Percentiles rank a stretch among this genome's conserved stretches.
phyloP scores from a whole-genome alignment of 352 stramenopile species.

The Phytophthora cryptogea region DNA sequence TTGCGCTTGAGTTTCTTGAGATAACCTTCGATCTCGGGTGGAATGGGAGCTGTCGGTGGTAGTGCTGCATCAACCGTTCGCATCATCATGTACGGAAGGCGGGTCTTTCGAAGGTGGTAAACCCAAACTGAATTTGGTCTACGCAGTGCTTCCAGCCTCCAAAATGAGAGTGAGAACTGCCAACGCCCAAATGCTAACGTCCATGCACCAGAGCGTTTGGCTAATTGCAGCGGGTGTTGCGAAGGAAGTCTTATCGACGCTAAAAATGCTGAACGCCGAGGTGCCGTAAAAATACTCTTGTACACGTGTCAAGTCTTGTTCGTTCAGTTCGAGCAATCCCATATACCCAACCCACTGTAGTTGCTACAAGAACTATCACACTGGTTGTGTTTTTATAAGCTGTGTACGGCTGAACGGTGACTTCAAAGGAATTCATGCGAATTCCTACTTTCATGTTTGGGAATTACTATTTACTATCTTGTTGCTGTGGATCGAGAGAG shows the following conservation, averaged over 20 bases:
- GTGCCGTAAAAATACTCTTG: slow-evolving; percentile 20
- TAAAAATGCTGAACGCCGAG: slow-evolving; percentile 21
- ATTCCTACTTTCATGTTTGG: background rate
- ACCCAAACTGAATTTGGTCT: background rate
- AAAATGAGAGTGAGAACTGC: slow-evolving; percentile 32
- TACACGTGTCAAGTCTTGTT: slow-evolving; percentile 5
- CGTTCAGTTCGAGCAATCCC: background rate
- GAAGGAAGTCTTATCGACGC: slow-evolving; percentile 25
- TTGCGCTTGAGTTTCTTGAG: slow-evolving; percentile 91
- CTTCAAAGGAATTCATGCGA: background rate
- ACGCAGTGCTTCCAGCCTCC: background rate
- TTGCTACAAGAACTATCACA: background rate
- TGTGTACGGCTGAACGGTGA: no score
- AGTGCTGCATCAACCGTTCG: slow-evolving; percentile 23
- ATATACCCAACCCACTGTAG: background rate
- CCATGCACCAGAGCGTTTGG: slow-evolving; percentile 7
- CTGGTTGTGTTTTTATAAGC: no score
- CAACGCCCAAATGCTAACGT: background rate
- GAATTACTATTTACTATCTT: slow-evolving; percentile 10
- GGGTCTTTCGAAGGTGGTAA: background rate
- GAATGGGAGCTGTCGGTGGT: slow-evolving; percentile 50
- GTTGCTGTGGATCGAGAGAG: slow-evolving; percentile 22
- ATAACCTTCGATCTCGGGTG: slow-evolving; percentile 83
- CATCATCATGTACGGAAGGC: slow-evolving; percentile 18
- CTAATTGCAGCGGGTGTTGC: slow-evolving; percentile 24